phyloP scores from a whole-genome alignment of 345 rosid genomes.

The Boechera divaricarpa region DNA sequence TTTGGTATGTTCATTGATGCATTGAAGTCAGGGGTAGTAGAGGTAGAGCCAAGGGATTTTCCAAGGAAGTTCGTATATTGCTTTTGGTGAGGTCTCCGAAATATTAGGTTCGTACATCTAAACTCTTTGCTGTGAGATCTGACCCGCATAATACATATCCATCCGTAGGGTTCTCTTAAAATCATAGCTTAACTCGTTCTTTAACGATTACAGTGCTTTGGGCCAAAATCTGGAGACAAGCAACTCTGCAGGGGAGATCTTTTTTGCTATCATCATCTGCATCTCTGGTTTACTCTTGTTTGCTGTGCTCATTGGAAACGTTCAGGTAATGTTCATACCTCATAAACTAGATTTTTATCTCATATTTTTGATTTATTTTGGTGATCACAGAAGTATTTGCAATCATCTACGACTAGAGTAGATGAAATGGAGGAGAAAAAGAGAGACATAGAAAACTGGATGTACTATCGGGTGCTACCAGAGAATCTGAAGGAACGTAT shows the following conservation, averaged over 20 bases:
- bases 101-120: conserved; percentile 37
- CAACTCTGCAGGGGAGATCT: conserved; percentile 42
- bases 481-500: conserved; percentile 23
- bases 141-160: not conserved
- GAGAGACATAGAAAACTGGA: conserved; percentile 46
- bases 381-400: conserved; percentile 40
- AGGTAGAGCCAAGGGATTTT: conserved; percentile 28
- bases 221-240: conserved; percentile 59
- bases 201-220: conserved; percentile 44
- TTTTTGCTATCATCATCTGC: conserved; percentile 51
- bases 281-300: conserved; percentile 55
- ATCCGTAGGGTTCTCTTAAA: not conserved
- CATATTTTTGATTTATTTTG: not conserved
- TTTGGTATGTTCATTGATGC: conserved; percentile 45
- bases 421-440: conserved; percentile 42
- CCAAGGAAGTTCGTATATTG: conserved; percentile 36
- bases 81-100: conserved; percentile 46
- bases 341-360: not conserved
- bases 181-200: not conserved
- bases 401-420: conserved; percentile 30
- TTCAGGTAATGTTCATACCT: conserved; percentile 51
- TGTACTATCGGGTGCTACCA: conserved; percentile 33
- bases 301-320: conserved; percentile 60
- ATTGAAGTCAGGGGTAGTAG: conserved; percentile 30
- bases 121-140: conserved; percentile 56